phyloP scores from a whole-genome alignment of 2,329 filamentous ascomycete genomes.

The Fusarium torulosum region DNA sequence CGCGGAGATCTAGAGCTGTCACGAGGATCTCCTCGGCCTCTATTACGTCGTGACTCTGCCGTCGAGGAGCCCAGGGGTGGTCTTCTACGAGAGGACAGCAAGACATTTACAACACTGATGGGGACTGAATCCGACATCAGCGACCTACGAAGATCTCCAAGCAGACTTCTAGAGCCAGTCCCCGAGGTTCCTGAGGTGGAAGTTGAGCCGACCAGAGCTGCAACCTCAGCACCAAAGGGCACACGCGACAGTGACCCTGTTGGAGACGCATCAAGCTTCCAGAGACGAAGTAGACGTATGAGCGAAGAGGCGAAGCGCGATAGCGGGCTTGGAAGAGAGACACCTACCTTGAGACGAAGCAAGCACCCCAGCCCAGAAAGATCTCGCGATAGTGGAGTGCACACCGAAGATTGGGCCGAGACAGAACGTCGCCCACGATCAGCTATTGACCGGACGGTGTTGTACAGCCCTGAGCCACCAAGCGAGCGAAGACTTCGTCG shows the following conservation, averaged over 20 bases:
- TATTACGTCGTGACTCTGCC: conserved; percentile 51
- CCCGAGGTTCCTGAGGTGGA: conserved; percentile 64
- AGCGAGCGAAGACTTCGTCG: conserved; percentile 48
- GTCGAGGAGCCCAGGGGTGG: conserved; percentile 49
- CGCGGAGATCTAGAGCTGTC: conserved; percentile 42
- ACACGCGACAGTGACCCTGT: conserved; percentile 54
- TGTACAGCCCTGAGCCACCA: conserved; percentile 49
- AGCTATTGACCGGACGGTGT: conserved; percentile 34
- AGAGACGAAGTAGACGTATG: conserved; percentile 53
- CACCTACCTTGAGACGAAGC: conserved; percentile 57
- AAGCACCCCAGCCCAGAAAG: conserved; percentile 52
- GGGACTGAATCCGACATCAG: conserved; percentile 48
- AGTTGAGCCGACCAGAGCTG: conserved; percentile 46
- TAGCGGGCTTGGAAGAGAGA: conserved; percentile 62
- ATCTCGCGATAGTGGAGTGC: conserved; percentile 68
- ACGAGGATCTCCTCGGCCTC: conserved; percentile 41
- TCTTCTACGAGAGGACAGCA: conserved; percentile 51
- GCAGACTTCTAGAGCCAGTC: conserved; percentile 64
- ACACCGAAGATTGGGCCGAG: conserved; percentile 64
- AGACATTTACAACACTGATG: conserved; percentile 39
- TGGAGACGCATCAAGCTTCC: conserved; percentile 56
- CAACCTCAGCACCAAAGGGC: conserved; percentile 43
- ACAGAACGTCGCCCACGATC: conserved; percentile 39
- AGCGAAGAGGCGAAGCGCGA: conserved; percentile 61
- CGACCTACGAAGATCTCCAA: conserved; percentile 59